Conservation (phyloP, 768 basidiomycete genomes). For the Trametes cinnabarina region DNA sequence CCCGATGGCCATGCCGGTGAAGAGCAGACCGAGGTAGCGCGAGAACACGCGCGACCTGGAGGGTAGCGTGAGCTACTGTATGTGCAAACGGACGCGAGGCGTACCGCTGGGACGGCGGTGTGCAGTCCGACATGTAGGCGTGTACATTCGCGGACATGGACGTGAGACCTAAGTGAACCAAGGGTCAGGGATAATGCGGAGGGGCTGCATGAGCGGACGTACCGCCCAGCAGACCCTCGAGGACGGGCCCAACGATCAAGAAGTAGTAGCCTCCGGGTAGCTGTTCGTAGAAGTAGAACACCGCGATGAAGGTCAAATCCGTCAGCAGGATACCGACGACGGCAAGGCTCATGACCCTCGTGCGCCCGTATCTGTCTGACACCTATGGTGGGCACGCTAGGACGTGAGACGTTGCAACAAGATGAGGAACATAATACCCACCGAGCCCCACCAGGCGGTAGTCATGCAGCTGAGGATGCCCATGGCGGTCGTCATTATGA, state of each 20-base stretch:
- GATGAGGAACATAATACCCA: slow-evolving; percentile 40
- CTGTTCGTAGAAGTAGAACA: slow-evolving; percentile 51
- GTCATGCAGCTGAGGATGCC: slow-evolving; percentile 78
- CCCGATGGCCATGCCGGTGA: slow-evolving; percentile 74
- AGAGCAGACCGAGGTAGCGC: slow-evolving; percentile 61
- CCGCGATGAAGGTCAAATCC: slow-evolving; percentile 67
- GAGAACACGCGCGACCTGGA: slow-evolving; percentile 65
- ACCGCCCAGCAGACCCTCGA: slow-evolving; percentile 78
- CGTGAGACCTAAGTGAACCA: slow-evolving; percentile 12
- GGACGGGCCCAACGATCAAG: slow-evolving; percentile 57
- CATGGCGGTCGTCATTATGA: slow-evolving; percentile 59
- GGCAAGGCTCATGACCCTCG: slow-evolving; percentile 58
- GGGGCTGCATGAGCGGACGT: slow-evolving; percentile 27
- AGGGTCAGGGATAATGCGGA: too few species aligned
- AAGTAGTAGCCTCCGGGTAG: slow-evolving; percentile 86
- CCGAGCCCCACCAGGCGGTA: slow-evolving; percentile 84
- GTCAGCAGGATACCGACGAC: slow-evolving; percentile 57
- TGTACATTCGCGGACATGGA: slow-evolving; percentile 49
- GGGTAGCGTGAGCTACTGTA: background rate
- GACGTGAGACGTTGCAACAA: background rate
- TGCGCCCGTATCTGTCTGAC: slow-evolving; percentile 78
- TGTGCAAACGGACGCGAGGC: background rate
- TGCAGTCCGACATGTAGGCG: slow-evolving; percentile 71
- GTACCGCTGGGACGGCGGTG: slow-evolving; percentile 53
- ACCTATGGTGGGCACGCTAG: slow-evolving; percentile 42